Evolutionary conservation across 73 alveolate genomes (phyloP), one percentile per base, ranked within the genome.

Genomic region (Loxodes magnus): DNA sequence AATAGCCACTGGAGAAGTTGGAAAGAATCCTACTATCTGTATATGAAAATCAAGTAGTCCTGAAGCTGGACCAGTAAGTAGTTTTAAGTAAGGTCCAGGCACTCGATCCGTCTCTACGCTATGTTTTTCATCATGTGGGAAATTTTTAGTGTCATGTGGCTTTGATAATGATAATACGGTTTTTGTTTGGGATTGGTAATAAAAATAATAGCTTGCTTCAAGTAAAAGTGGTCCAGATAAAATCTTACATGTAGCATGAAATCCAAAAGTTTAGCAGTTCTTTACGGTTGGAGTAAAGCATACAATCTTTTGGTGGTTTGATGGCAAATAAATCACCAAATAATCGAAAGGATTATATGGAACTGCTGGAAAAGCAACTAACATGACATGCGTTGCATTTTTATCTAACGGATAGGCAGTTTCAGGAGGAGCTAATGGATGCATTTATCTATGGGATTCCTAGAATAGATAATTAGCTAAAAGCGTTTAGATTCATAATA

Each of bases 1-100:
- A 23, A 93, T 79, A 23, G 98, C 90, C 25, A 85, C 96, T 25
- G 98, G 98, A 22, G 93, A 90, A 77, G 79, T 77, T 38, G 98
- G 96, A 4, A 74, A 89, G 27, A 68, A 64, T 53, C 98, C 96
- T 37, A 67, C 77, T 16, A 83, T 86, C 31, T 75, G 75, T 36
- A 76, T 86, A 33, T 90, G 98, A 96, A 83, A 74, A 67, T 34
- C 88, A 20, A 68, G 68, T 43, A 72, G 89, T 48, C 73, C 80
- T 17, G 82, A 81, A 69, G 90, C 77, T 60, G 61, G 64, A 28
- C 77, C 79, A 25, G 74, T 93, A 54, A 64, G 67, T 34, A 79
- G 81, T 61, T 74, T 80, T 39, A 73, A 71, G 56, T 71, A 77
- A 46, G 82, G 82, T 5, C 38, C 74, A 6, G 87, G 84, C 20